phyloP scores from a whole-genome alignment of 2,329 filamentous ascomycete genomes.

The Scytalidium sp. region DNA sequence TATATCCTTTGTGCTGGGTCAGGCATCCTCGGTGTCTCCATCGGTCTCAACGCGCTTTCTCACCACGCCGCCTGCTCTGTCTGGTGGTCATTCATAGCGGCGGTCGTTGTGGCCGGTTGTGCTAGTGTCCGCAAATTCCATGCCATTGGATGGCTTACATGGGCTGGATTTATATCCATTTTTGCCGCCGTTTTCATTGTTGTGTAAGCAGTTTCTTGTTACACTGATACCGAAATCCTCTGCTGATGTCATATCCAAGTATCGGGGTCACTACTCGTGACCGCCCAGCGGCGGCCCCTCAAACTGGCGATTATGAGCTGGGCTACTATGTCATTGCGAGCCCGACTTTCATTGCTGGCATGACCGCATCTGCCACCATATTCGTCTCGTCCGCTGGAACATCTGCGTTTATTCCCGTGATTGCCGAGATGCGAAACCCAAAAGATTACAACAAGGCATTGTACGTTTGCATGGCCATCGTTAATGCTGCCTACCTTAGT shows the following conservation, averaged over 20 bases:
- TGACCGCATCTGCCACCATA: slow-evolving; percentile 54
- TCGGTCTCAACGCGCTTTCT: slow-evolving; percentile 56
- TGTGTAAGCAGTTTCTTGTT: slow-evolving; percentile 16
- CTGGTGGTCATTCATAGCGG: slow-evolving; percentile 51
- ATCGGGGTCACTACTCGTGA: slow-evolving; percentile 54
- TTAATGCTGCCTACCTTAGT: slow-evolving; percentile 52
- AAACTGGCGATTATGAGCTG: slow-evolving; percentile 53
- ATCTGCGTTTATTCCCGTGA: slow-evolving; percentile 58
- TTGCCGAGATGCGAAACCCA: slow-evolving; percentile 59
- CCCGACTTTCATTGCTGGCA: slow-evolving; percentile 54
- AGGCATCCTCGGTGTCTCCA: slow-evolving; percentile 55
- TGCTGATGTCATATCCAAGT: not conserved
- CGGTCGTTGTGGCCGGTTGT: slow-evolving; percentile 42
- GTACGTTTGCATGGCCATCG: slow-evolving; percentile 53
- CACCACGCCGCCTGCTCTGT: slow-evolving; percentile 55
- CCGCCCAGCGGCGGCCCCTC: slow-evolving; percentile 57
- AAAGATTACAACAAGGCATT: slow-evolving; percentile 59
- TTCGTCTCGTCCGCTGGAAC: slow-evolving; percentile 56
- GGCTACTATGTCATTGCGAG: slow-evolving; percentile 54
- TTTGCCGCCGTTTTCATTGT: slow-evolving; percentile 53
- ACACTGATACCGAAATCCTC: not conserved
- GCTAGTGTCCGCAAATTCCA: slow-evolving; percentile 54
- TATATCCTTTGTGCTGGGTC: slow-evolving; percentile 53
- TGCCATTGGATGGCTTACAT: slow-evolving; percentile 58
- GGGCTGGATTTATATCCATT: slow-evolving; percentile 54